A percentile compares a stretch with the other conserved stretches of the same genome.
Conservation (phyloP, 2,329 filamentous ascomycete species). For the Fusarium sp. region DNA sequence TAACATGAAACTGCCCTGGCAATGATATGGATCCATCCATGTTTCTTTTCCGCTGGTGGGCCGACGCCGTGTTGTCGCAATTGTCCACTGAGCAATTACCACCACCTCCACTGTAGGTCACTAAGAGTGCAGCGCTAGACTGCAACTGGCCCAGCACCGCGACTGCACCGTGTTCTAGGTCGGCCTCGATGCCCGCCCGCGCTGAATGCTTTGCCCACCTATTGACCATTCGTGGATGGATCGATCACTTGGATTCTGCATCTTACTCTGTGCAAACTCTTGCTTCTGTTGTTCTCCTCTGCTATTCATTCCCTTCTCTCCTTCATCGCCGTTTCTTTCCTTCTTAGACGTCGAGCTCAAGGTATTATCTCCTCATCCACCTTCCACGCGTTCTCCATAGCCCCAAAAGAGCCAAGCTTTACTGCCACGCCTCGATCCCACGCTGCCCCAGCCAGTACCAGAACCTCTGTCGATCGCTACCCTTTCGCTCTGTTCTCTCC, state of each 20-base stretch:
- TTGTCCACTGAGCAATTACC: slow-evolving; percentile 9
- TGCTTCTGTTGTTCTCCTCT: neutral
- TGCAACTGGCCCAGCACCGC: neutral
- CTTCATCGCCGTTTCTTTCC: neutral
- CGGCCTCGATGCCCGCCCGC: neutral
- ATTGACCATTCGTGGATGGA: neutral
- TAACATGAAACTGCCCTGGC: slow-evolving; percentile 3
- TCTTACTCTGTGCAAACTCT: neutral
- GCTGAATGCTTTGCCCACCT: neutral
- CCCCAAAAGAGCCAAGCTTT: slow-evolving; percentile 30
- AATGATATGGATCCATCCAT: neutral
- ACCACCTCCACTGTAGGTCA: slow-evolving; percentile 3
- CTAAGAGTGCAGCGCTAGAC: neutral
- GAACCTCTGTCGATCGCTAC: slow-evolving; percentile 34
- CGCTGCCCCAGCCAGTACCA: slow-evolving; percentile 16
- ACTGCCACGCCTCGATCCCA: slow-evolving; percentile 20
- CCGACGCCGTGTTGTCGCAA: neutral
- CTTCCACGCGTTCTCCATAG: slow-evolving; percentile 3
- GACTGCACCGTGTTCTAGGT: neutral
- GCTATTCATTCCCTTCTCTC: neutral
- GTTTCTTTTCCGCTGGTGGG: neutral
- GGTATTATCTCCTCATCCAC: neutral
- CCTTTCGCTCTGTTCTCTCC: slow-evolving; percentile 20
- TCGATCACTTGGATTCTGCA: neutral
- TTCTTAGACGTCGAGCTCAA: neutral